Evolutionary conservation across 1,284 basidiomycete species (phyloP).

Genomic region (Lentinula novae-zelandiae): DNA sequence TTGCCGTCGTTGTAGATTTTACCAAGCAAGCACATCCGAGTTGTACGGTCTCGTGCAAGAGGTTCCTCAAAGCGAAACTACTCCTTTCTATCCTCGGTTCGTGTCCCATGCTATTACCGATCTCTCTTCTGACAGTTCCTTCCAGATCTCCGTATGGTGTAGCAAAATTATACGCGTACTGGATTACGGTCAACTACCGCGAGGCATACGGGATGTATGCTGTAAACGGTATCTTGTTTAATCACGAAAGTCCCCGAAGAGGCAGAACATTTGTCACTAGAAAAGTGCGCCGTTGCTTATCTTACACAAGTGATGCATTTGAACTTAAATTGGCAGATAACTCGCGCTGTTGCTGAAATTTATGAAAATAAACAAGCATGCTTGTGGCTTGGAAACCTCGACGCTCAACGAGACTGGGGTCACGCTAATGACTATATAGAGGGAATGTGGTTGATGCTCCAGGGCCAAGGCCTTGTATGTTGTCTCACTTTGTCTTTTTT

Average conservation of each 20-base stretch:
- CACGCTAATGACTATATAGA: conserved; percentile 89
- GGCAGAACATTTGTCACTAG: conserved; percentile 92
- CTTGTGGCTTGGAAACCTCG: conserved; percentile 87
- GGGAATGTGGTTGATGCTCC: conserved; percentile 94
- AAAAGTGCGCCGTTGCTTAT: conserved; percentile 36
- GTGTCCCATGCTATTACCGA: not conserved
- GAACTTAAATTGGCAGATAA: conserved; percentile 40
- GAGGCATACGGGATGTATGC: conserved; percentile 93
- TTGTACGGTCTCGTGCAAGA: conserved; percentile 91
- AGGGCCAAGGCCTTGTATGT: conserved; percentile 28
- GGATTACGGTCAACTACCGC: conserved; percentile 90
- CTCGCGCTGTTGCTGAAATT: conserved; percentile 87
- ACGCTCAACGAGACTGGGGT: conserved; percentile 92
- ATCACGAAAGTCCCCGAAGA: conserved; percentile 89
- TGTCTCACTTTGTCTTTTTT: not conserved
- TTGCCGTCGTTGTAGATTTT: conserved; percentile 45
- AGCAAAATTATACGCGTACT: conserved; percentile 85
- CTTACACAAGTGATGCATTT: not conserved
- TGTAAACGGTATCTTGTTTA: conserved; percentile 89
- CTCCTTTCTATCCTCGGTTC: conserved; percentile 85
- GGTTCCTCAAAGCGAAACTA: conserved; percentile 87
- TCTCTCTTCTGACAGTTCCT: not conserved
- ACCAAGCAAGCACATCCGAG: conserved; percentile 93
- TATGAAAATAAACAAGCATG: conserved; percentile 80
- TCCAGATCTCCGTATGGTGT: conserved; percentile 76